Percentiles rank a stretch among this genome's conserved stretches.
Conservation (phyloP, 2,329 filamentous ascomycete genomes). For the Clonostachys rosea region DNA sequence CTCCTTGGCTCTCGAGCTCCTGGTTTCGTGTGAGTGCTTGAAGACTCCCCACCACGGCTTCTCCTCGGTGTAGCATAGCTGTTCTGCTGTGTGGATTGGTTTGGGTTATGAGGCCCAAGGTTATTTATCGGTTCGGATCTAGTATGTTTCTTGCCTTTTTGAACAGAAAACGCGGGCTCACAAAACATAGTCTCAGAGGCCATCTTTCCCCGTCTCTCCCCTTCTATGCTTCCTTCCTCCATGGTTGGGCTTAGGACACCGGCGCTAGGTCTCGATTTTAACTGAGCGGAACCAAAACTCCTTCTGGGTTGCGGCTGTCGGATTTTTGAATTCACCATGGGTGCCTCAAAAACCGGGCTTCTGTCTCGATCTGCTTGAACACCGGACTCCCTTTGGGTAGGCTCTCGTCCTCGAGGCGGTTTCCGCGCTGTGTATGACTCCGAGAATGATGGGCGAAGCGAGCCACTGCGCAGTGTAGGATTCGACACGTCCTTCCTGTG, state of each 20-base stretch:
- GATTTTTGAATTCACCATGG: constrained; percentile 3
- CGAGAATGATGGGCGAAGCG: constrained; percentile 32
- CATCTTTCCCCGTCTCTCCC: not conserved
- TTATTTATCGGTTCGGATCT: too few relatives aligned
- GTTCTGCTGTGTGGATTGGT: too few relatives aligned
- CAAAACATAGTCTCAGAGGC: too few relatives aligned
- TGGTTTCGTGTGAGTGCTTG: too few relatives aligned
- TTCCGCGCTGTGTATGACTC: constrained; percentile 30
- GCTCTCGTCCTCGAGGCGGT: constrained; percentile 24
- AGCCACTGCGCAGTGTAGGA: constrained; percentile 4
- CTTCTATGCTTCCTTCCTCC: constrained; percentile 18
- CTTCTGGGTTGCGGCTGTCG: constrained; percentile 11
- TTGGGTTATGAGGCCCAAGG: too few relatives aligned
- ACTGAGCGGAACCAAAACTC: constrained; percentile 11
- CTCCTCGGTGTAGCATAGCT: too few relatives aligned
- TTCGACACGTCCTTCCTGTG: constrained; percentile 11
- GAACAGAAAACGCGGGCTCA: too few relatives aligned
- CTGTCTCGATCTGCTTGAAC: not conserved
- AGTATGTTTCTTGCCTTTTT: too few relatives aligned
- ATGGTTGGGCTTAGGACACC: constrained; percentile 20
- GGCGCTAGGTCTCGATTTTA: constrained; percentile 13
- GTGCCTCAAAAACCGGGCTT: constrained; percentile 3
- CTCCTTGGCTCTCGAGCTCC: too few relatives aligned
- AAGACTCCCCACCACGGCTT: too few relatives aligned
- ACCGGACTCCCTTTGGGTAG: constrained; percentile 2